Base-by-base conservation (phyloP, 2,329 filamentous ascomycete genomes). In the Penicillium sp. region DNA sequence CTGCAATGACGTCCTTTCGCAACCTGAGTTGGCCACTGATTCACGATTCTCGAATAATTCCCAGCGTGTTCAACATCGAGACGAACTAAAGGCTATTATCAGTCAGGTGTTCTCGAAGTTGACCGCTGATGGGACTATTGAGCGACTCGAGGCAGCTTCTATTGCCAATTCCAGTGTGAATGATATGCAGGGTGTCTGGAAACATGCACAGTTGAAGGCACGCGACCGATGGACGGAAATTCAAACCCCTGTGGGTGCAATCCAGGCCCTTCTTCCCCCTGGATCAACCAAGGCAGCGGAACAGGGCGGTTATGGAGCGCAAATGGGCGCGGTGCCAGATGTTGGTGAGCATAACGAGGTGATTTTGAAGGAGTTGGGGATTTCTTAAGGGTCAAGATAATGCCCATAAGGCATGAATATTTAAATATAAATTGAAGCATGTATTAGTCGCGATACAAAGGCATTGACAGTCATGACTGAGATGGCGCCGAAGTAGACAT, bases 161-260 rank as follows among this genome's bases (percentile, higher is more conserved):
- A 75, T 77, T 30, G 75, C 75, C 0, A 77, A 77, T 46, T 73
- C 74, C 2, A 73, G 67, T 23, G 65, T 77, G 14, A 76, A 75
- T 37, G 67, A 74, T 30, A 75, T 78, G 72, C 60, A 71, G 8
- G 71, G 64, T 2, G 63, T 77, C 0, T 77, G 74, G 74, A 55
- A 69, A 0, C 75, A 78, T 43, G 69, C 69, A 1, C 75, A 77
- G 42, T 61, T 77, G 0, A 53, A 60, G 28, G 73, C 73, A 1
- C 58, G 75, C n/a, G 55, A 60, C 0, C 59, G 75, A 8, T 78
- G 74, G 73, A 67, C 69, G 0, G 56, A 74, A 33, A 61, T 78
- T 8, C 54, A 71, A 12, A 76, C 70, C 0, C 64, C 71, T 0
- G 57, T 49, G 1, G 73, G 75, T 0, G 47, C 13, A 2, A 62